Evolutionary conservation across 805 yeast genomes (phyloP).

Genomic region (Zygosaccharomyces bailii): DNA sequence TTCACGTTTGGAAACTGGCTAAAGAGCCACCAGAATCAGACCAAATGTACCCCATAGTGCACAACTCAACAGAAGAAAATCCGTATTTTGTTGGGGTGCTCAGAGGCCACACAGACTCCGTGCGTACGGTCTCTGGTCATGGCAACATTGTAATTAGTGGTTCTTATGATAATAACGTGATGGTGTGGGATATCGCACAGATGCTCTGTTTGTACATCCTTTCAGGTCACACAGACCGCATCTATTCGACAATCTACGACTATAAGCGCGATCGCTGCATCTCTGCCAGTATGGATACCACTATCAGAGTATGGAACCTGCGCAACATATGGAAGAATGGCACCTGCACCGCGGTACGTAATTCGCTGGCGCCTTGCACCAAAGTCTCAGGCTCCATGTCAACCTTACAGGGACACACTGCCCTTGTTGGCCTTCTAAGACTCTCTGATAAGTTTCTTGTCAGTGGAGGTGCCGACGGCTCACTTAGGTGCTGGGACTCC

Average conservation of each 20-base stretch:
- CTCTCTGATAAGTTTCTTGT: slow-evolving; percentile 73
- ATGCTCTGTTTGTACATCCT: slow-evolving; percentile 71
- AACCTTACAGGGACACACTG: slow-evolving; percentile 81
- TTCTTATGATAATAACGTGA: slow-evolving; percentile 81
- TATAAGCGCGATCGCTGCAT: slow-evolving; percentile 72
- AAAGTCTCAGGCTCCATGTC: slow-evolving; percentile 41
- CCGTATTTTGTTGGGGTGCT: slow-evolving; percentile 69
- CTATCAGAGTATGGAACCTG: slow-evolving; percentile 87
- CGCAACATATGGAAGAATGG: slow-evolving; percentile 60
- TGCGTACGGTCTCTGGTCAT: slow-evolving; percentile 81
- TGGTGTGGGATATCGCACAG: slow-evolving; percentile 86
- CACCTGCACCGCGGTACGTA: slow-evolving; percentile 23
- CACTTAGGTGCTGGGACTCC: slow-evolving; percentile 92
- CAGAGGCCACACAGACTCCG: slow-evolving; percentile 74
- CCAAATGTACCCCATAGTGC: slow-evolving; percentile 44
- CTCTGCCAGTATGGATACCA: slow-evolving; percentile 87
- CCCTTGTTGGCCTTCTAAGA: slow-evolving; percentile 82
- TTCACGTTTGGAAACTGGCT: slow-evolving; percentile 84
- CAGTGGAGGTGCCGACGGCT: slow-evolving; percentile 94
- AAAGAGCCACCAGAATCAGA: slow-evolving; percentile 37
- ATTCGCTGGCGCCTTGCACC: slow-evolving; percentile 26
- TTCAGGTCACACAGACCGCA: slow-evolving; percentile 80
- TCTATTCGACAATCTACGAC: slow-evolving; percentile 86
- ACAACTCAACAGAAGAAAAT: slow-evolving; percentile 38
- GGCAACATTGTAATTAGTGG: slow-evolving; percentile 85